Conservation (phyloP, 495 filamentous ascomycete genomes). For the Viridothelium virens region DNA sequence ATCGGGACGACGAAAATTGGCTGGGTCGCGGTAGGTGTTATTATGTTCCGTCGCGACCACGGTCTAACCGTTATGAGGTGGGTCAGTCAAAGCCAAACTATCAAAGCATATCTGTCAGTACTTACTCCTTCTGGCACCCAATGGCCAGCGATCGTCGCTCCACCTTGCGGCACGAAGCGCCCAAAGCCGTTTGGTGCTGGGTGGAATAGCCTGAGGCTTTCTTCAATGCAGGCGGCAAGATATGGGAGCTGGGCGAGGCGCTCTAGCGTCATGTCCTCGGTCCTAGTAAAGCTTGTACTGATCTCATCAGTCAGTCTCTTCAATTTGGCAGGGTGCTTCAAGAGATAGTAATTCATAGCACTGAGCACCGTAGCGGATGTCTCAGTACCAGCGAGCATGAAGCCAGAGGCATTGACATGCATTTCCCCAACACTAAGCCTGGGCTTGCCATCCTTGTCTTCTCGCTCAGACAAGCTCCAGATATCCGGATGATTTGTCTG, state of each 20-base stretch:
- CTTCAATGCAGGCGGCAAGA: conserved; percentile 23
- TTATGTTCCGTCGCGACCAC: conserved; percentile 19
- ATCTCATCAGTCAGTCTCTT: conserved; percentile 20
- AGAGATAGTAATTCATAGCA: conserved; percentile 23
- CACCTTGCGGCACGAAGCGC: conserved; percentile 18
- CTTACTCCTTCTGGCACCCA: conserved; percentile 24
- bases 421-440: conserved; percentile 16
- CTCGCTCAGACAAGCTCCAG: conserved; percentile 15
- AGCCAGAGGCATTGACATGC: conserved; percentile 16
- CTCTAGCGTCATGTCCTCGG: conserved; percentile 23
- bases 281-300: conserved; percentile 12
- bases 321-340: conserved; percentile 11
- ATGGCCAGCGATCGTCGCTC: conserved; percentile 13
- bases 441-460: conserved; percentile 14
- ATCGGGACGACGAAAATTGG: conserved; percentile 29
- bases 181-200: conserved; percentile 18
- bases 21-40: conserved; percentile 19
- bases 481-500: conserved; percentile 14
- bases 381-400: conserved; percentile 26
- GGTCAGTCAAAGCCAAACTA: too few relatives aligned
- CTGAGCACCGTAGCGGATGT: conserved; percentile 24
- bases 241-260: conserved; percentile 21
- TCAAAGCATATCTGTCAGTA: conserved; percentile 1
- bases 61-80: conserved; percentile 12
- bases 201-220: conserved; percentile 26